Evolutionary conservation across 1,284 basidiomycete genomes (phyloP).

Genomic region (Marasmius oreades): DNA sequence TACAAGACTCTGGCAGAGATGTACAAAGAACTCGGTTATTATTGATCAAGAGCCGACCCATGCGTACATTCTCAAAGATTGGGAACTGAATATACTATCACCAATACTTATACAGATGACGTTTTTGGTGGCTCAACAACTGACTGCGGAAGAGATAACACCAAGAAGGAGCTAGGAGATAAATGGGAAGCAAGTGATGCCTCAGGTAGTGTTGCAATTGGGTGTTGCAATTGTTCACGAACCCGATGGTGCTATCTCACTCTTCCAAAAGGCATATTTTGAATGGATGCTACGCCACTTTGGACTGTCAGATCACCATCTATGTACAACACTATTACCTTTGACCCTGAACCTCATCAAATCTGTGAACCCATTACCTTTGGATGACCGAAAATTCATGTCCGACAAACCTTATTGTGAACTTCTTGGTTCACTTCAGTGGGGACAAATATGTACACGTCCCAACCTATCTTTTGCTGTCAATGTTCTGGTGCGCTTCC

Average conservation of each 20-base stretch:
- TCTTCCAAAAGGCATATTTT: too few relatives aligned
- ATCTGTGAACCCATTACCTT: too few relatives aligned
- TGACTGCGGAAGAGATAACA: not conserved
- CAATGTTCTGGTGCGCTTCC: not conserved
- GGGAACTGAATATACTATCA: not conserved
- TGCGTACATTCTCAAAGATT: not conserved
- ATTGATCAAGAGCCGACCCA: not conserved
- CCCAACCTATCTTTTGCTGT: not conserved
- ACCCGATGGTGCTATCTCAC: too few relatives aligned
- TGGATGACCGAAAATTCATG: too few relatives aligned
- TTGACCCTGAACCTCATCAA: too few relatives aligned
- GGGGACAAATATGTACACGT: not conserved
- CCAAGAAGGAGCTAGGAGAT: slow-evolving; percentile 13
- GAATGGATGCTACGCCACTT: too few relatives aligned
- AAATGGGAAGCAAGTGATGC: slow-evolving; percentile 11
- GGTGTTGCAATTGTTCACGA: too few relatives aligned
- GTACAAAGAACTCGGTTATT: slow-evolving; percentile 4
- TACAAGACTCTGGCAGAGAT: not conserved
- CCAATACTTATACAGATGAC: too few relatives aligned
- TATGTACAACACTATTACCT: too few relatives aligned
- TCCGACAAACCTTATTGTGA: too few relatives aligned
- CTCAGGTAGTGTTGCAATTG: slow-evolving; percentile 19
- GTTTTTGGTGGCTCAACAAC: not conserved
- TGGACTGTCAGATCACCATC: too few relatives aligned
- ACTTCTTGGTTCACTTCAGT: not conserved